Evolutionary conservation across 2,329 filamentous ascomycete species (phyloP).

Genomic region (Pseudopyricularia cyperi): DNA sequence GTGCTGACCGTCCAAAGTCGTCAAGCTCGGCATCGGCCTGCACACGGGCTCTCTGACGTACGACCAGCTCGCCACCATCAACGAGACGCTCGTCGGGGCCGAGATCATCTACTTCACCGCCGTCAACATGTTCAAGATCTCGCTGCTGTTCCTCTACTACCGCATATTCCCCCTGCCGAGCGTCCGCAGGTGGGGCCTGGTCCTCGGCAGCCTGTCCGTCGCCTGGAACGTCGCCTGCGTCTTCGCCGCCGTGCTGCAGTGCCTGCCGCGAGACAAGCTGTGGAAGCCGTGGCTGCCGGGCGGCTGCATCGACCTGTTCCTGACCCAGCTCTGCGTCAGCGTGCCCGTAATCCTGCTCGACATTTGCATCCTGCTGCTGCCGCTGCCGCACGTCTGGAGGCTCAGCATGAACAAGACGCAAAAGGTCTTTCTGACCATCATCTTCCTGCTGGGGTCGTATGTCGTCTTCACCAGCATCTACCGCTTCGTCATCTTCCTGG

Average conservation of each 20-base stretch:
- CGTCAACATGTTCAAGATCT: conserved; percentile 1
- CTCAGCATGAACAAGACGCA: conserved; percentile 10
- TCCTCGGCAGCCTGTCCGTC: conserved; percentile 4
- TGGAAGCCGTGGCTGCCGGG: conserved; percentile 20
- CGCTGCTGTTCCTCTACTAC: conserved; percentile 12
- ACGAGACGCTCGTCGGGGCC: conserved; percentile 4
- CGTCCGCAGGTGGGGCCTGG: conserved; percentile 8
- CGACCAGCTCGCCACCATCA: background rate
- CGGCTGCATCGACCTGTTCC: conserved; percentile 24
- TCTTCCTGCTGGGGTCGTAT: background rate
- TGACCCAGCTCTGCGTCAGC: conserved; percentile 27
- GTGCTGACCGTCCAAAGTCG: background rate
- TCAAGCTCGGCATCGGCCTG: background rate
- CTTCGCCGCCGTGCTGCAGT: conserved; percentile 19
- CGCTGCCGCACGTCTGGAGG: conserved; percentile 8
- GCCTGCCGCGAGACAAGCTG: conserved; percentile 21
- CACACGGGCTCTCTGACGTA: background rate
- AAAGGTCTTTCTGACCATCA: conserved; percentile 7
- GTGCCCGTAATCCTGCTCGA: conserved; percentile 26
- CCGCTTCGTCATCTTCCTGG: background rate
- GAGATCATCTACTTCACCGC: conserved; percentile 6
- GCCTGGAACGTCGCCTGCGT: conserved; percentile 12
- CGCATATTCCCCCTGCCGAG: conserved; percentile 12
- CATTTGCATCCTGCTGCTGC: conserved; percentile 17
- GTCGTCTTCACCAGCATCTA: background rate